Percentiles rank a stretch among this genome's conserved stretches.
phyloP scores from a whole-genome alignment of 2,329 filamentous ascomycete genomes.

The Ascochyta clinopodiicola region DNA sequence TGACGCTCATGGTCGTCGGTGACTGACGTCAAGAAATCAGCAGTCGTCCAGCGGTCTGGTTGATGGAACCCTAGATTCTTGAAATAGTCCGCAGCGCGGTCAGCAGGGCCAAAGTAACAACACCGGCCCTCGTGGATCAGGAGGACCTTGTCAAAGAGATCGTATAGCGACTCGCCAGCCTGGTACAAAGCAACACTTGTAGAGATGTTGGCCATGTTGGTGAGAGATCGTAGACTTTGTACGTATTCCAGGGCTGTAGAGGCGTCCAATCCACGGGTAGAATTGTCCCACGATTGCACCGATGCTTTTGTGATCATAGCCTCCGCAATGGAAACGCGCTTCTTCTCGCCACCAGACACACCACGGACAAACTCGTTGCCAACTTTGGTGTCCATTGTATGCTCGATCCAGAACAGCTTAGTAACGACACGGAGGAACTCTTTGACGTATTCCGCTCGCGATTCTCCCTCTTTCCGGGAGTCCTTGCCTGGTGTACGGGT shows the following conservation, averaged over 20 bases:
- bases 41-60: constrained; percentile 70
- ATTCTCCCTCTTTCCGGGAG: constrained; percentile 67
- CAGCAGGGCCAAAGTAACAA: constrained; percentile 68
- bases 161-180: constrained; percentile 56
- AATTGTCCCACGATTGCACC: constrained; percentile 61
- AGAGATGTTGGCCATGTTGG: constrained; percentile 68
- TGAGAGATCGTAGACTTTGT: constrained; percentile 67
- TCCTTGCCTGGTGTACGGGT: constrained; percentile 70
- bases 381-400: constrained; percentile 75
- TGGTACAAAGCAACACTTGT: constrained; percentile 76
- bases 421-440: constrained; percentile 72
- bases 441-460: constrained; percentile 64
- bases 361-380: constrained; percentile 77
- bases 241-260: constrained; percentile 77
- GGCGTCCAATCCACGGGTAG: constrained; percentile 74
- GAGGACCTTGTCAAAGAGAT: constrained; percentile 50
- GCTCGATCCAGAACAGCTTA: constrained; percentile 74
- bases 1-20: constrained; percentile 67
- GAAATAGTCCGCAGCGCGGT: constrained; percentile 69
- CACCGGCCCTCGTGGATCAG: constrained; percentile 51
- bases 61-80: constrained; percentile 71
- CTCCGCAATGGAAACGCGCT: constrained; percentile 58
- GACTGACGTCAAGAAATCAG: constrained; percentile 76
- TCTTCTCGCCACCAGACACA: constrained; percentile 57
- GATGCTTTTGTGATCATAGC: constrained; percentile 53